Evolutionary conservation across 352 stramenopile genomes (phyloP).

Genomic region (Phytopythium oedochilum): DNA sequence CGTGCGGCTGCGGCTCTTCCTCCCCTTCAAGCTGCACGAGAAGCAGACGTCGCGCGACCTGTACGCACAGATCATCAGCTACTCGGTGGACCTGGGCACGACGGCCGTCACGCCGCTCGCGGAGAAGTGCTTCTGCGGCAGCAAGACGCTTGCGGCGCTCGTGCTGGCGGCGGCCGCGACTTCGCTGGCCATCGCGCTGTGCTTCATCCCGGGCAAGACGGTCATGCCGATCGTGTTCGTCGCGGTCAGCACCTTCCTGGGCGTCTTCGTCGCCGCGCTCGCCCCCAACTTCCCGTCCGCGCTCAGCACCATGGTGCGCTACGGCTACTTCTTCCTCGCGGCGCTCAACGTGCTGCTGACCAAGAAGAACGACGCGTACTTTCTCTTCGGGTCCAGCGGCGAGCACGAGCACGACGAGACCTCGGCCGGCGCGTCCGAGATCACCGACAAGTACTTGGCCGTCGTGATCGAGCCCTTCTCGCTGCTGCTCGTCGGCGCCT

Average conservation of each 20-base stretch:
- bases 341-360: constrained; percentile 44
- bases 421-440: constrained; percentile 7
- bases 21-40: constrained; percentile 65
- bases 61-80: constrained; percentile 67
- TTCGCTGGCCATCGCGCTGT: constrained; percentile 6
- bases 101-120: constrained; percentile 44
- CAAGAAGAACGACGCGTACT: constrained; percentile 4
- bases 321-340: constrained; percentile 47
- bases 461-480: constrained; percentile 52
- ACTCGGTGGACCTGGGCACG: constrained; percentile 52
- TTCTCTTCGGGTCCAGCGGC: constrained; percentile 3
- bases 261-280: constrained; percentile 27
- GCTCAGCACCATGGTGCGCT: constrained; percentile 35
- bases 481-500: constrained; percentile 32
- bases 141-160: constrained; percentile 14
- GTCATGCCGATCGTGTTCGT: constrained; percentile 40
- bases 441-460: constrained; percentile 27
- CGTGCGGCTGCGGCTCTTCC: constrained; percentile 40
- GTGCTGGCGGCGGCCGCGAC: constrained; percentile 17
- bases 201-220: constrained; percentile 17
- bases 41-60: constrained; percentile 66
- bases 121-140: constrained; percentile 31
- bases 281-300: constrained; percentile 43
- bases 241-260: constrained; percentile 28
- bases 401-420: constrained; percentile 4